Evolutionary conservation across 352 stramenopile species (phyloP).

Genomic region (Globisporangium camurandrum): DNA sequence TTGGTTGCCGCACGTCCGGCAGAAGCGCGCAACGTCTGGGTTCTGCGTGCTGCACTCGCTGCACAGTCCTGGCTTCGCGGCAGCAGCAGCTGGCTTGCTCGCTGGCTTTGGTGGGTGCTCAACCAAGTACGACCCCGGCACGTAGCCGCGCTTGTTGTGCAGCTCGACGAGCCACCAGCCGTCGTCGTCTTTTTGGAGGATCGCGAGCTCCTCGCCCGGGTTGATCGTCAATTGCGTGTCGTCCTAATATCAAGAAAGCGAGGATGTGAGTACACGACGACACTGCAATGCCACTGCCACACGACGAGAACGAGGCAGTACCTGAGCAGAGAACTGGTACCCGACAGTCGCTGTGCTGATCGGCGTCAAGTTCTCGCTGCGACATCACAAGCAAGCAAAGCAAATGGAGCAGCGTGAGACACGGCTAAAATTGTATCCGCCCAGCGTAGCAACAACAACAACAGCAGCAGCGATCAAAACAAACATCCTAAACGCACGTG

Average conservation of each 20-base stretch:
- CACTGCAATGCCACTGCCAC: no score
- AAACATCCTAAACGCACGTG: constrained; percentile 25
- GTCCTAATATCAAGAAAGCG: constrained; percentile 25
- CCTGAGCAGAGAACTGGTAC: constrained; percentile 65
- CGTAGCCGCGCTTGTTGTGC: constrained; percentile 60
- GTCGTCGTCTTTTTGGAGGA: constrained; percentile 82
- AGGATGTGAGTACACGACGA: neutral
- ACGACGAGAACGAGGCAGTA: neutral
- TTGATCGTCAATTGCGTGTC: constrained; percentile 80
- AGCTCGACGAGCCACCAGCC: constrained; percentile 80
- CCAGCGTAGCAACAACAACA: neutral
- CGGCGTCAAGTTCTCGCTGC: constrained; percentile 40
- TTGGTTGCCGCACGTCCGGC: constrained; percentile 71
- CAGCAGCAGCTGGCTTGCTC: constrained; percentile 16
- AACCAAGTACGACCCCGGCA: constrained; percentile 78
- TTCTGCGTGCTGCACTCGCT: constrained; percentile 68
- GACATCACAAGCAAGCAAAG: constrained; percentile 12
- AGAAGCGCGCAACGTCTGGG: constrained; percentile 67
- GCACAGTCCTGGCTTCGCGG: constrained; percentile 38
- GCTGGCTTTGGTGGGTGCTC: constrained; percentile 45
- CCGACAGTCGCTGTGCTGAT: constrained; percentile 52
- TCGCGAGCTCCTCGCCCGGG: constrained; percentile 65
- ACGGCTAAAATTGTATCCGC: neutral
- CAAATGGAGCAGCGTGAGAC: no score
- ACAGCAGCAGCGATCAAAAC: no score